A percentile compares a stretch with the other conserved stretches of the same genome.
phyloP scores from a whole-genome alignment of 257 asterid genomes.

The Apocynum venetum region DNA sequence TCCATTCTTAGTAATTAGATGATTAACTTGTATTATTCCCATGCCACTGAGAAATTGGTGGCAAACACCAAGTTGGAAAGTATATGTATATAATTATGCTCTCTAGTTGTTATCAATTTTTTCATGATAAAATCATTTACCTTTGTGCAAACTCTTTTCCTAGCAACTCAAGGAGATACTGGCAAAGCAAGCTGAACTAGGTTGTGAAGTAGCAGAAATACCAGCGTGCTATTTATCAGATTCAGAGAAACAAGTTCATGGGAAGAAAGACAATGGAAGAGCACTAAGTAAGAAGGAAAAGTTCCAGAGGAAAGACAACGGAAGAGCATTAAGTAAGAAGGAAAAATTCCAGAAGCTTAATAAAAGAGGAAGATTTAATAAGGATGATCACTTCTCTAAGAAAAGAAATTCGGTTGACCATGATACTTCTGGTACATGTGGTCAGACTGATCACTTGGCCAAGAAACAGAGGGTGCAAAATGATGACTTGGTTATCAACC shows the following conservation, averaged over 20 bases:
- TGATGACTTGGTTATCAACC: conserved; percentile 17
- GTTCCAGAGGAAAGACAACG: conserved; percentile 35
- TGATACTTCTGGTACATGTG: conserved; percentile 22
- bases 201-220: conserved; percentile 92
- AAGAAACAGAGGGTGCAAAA: conserved; percentile 25
- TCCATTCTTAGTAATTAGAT: background rate
- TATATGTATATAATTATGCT: background rate
- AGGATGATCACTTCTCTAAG: conserved; percentile 37
- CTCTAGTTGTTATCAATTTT: background rate
- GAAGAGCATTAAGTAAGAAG: conserved; percentile 35
- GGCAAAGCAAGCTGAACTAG: conserved; percentile 93
- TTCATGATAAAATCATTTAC: conserved; percentile 7
- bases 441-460: conserved; percentile 22
- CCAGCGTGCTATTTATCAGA: conserved; percentile 75
- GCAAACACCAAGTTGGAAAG: background rate
- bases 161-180: conserved; percentile 92
- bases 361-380: conserved; percentile 50
- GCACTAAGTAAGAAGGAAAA: conserved; percentile 39
- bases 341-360: conserved; percentile 52
- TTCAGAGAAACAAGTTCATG: conserved; percentile 45
- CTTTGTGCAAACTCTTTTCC: conserved; percentile 5
- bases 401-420: conserved; percentile 32
- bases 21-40: background rate
- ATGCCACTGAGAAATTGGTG: background rate
- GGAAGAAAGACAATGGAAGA: conserved; percentile 26